A percentile compares a stretch with the other conserved stretches of the same genome.
These are phyloP conservation scores for Xylaria hypoxylon DNA, from an alignment of 2,329 filamentous ascomycete species.

Conservation along the genomic window DNA sequence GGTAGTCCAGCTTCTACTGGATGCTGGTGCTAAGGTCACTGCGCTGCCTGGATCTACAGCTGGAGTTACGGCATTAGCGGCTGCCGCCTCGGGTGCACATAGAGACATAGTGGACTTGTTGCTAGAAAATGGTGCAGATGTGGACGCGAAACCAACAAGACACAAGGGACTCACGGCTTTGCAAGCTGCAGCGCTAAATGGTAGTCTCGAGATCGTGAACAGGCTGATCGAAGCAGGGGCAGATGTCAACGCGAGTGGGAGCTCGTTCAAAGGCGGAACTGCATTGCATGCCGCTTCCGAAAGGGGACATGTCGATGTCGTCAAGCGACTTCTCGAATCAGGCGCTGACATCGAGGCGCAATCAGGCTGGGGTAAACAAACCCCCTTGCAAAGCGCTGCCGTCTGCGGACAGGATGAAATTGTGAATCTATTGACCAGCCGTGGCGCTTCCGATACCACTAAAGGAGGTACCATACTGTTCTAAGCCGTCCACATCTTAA, in stretches of 20 bases:
- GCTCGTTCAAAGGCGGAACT: slow-evolving; percentile 53
- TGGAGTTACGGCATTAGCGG: slow-evolving; percentile 54
- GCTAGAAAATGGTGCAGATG: slow-evolving; percentile 50
- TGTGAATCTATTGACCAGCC: slow-evolving; percentile 55
- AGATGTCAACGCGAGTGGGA: slow-evolving; percentile 49
- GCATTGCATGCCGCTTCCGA: slow-evolving; percentile 55
- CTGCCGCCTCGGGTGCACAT: slow-evolving; percentile 50
- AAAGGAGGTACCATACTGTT: slow-evolving; percentile 43
- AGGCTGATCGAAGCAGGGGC: slow-evolving; percentile 49
- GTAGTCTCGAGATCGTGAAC: slow-evolving; percentile 43
- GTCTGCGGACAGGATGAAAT: slow-evolving; percentile 55
- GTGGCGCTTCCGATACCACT: slow-evolving; percentile 47
- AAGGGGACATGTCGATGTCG: slow-evolving; percentile 45
- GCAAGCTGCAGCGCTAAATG: slow-evolving; percentile 53
- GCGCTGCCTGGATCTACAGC: slow-evolving; percentile 51
- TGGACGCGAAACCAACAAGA: slow-evolving; percentile 51
- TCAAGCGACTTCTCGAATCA: slow-evolving; percentile 49
- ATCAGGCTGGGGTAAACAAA: slow-evolving; percentile 47
- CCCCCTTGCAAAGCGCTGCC: slow-evolving; percentile 51
- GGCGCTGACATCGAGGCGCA: slow-evolving; percentile 54
- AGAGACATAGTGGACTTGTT: slow-evolving; percentile 46
- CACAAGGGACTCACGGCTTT: slow-evolving; percentile 56
- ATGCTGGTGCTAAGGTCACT: slow-evolving; percentile 49
- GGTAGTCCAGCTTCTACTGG: slow-evolving; percentile 46
- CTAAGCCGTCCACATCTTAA: slow-evolving; percentile 7